Conservation (phyloP, 352 stramenopile species). For the Thalassiosira livingstoniorum region DNA sequence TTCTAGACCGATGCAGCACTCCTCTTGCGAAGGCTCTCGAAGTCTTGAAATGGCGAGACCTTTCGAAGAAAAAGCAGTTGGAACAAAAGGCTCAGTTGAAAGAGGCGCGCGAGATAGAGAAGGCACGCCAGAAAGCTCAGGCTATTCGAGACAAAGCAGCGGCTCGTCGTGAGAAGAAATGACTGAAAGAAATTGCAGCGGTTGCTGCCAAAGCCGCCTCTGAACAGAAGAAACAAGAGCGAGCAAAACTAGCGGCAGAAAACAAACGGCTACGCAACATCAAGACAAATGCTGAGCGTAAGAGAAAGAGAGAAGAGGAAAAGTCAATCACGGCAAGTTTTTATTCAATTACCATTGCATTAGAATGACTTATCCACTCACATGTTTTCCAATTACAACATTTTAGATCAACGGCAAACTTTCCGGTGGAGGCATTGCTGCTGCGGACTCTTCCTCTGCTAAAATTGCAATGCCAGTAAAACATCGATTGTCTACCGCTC, state of each 20-base stretch:
- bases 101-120: background rate
- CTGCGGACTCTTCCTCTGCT: background rate
- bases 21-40: background rate
- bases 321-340: background rate
- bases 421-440: background rate
- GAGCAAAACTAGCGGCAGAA: background rate
- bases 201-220: background rate
- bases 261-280: background rate
- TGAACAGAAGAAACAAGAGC: background rate
- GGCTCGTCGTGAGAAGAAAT: background rate
- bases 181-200: background rate
- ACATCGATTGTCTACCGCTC: background rate
- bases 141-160: background rate
- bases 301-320: background rate
- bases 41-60: background rate
- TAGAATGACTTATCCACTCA: background rate
- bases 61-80: background rate
- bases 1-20: background rate
- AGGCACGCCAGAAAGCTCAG: background rate
- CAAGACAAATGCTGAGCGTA: background rate
- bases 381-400: background rate
- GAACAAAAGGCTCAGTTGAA: background rate
- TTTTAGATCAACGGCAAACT: background rate
- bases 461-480: background rate
- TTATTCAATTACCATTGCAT: background rate